Percentiles rank a stretch among this genome's conserved stretches.
phyloP scores from a whole-genome alignment of 169 alveolate genomes.

The Cyclospora cayetanensis region DNA sequence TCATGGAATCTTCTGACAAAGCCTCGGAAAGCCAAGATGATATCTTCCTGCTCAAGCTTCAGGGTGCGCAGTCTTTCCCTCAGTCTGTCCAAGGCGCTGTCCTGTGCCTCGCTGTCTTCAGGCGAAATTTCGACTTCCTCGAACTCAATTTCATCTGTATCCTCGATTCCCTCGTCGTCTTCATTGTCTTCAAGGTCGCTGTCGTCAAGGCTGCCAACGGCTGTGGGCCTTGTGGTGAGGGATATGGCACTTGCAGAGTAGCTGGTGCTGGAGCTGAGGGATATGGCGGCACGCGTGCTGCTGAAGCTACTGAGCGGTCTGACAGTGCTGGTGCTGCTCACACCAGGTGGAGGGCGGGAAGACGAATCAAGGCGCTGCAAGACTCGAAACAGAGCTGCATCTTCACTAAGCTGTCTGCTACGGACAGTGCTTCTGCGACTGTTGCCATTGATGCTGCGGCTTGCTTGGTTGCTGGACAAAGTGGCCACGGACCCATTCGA shows the following conservation, averaged over 20 bases:
- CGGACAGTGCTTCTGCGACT: not conserved
- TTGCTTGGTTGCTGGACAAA: not conserved
- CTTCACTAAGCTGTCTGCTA: not conserved
- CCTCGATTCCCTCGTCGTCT: not conserved
- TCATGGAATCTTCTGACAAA: not conserved
- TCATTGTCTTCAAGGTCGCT: not conserved
- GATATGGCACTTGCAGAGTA: too few species aligned
- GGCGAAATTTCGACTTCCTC: not conserved
- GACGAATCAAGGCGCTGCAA: slow-evolving; percentile 5
- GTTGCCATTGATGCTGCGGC: slow-evolving; percentile 35
- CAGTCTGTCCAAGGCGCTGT: not conserved
- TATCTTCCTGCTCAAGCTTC: not conserved
- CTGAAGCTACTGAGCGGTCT: not conserved
- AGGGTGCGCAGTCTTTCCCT: not conserved
- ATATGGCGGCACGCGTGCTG: not conserved
- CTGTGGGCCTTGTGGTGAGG: too few species aligned
- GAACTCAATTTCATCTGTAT: not conserved
- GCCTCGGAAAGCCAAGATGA: not conserved
- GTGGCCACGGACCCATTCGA: not conserved
- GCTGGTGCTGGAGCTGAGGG: not conserved
- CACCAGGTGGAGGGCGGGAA: too few species aligned
- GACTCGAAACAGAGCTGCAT: not conserved
- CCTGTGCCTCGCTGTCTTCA: not conserved
- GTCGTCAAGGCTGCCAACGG: not conserved
- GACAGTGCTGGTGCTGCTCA: slow-evolving; percentile 20